phyloP scores from a whole-genome alignment of 371 early-diverging fungal species.

The Sporodiniella umbellata region DNA sequence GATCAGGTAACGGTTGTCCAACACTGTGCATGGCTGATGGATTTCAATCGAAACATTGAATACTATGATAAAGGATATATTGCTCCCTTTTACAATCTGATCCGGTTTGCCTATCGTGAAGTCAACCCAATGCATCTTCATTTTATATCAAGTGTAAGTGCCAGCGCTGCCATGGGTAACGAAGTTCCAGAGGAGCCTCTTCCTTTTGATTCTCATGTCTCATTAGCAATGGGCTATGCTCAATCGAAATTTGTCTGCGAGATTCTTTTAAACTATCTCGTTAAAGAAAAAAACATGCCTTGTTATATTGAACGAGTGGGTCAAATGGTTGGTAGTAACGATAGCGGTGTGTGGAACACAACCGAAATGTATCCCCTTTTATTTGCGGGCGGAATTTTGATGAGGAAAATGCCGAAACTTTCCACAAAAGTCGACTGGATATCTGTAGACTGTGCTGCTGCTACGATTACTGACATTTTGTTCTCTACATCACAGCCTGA shows the following conservation, averaged over 20 bases:
- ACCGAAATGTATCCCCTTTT: conserved; percentile 38
- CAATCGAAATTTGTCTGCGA: conserved; percentile 44
- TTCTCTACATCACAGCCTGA: conserved; percentile 11
- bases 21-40: conserved; percentile 33
- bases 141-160: conserved; percentile 33
- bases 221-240: conserved; percentile 40
- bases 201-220: conserved; percentile 22
- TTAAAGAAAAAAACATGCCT: conserved; percentile 30
- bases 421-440: conserved; percentile 33
- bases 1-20: conserved; percentile 30
- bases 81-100: conserved; percentile 26
- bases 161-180: conserved; percentile 6
- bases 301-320: conserved; percentile 36
- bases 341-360: conserved; percentile 42
- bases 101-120: conserved; percentile 30
- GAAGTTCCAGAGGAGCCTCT: conserved; percentile 22
- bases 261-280: conserved; percentile 23
- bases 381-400: conserved; percentile 31
- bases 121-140: conserved; percentile 34
- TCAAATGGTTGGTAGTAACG: conserved; percentile 39
- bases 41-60: conserved; percentile 29
- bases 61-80: conserved; percentile 37
- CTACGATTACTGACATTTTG: conserved; percentile 31
- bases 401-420: conserved; percentile 26
- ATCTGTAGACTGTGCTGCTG: conserved; percentile 29